phyloP scores from a whole-genome alignment of 169 alveolate genomes.

The Eimeria maxima region DNA sequence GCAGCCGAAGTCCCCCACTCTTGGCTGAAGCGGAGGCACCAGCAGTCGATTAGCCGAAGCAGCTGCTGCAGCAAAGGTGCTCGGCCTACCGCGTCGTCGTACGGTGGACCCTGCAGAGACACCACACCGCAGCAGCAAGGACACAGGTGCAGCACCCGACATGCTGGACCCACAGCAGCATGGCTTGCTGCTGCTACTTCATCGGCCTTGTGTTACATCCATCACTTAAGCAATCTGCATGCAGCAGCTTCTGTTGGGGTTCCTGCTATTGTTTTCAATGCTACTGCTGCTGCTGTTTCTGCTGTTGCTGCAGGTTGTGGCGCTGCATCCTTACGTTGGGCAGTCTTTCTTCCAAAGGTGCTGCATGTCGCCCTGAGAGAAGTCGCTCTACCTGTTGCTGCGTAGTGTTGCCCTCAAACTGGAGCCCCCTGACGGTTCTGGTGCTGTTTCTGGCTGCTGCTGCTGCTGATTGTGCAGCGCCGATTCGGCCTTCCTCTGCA shows the following conservation, averaged over 20 bases:
- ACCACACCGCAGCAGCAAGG: background rate
- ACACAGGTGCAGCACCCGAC: background rate
- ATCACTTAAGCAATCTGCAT: too few relatives aligned
- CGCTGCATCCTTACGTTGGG: conserved; percentile 10
- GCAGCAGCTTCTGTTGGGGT: too few relatives aligned
- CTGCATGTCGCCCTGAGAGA: background rate
- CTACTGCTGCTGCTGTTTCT: background rate
- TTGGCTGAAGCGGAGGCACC: conserved; percentile 4
- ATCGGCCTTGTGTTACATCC: too few relatives aligned
- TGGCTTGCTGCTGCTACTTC: background rate
- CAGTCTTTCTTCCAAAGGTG: background rate
- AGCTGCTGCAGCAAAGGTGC: conserved; percentile 6
- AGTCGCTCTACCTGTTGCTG: conserved; percentile 9
- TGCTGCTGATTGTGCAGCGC: conserved; percentile 8
- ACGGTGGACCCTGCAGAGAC: conserved; percentile 24
- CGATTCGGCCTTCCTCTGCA: background rate
- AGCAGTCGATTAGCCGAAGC: conserved; percentile 45
- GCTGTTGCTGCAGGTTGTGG: conserved; percentile 19
- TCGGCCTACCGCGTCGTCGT: conserved; percentile 17
- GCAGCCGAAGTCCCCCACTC: conserved; percentile 11
- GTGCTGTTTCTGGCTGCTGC: conserved; percentile 9
- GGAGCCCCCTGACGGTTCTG: background rate
- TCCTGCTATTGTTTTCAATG: too few relatives aligned
- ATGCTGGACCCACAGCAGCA: too few relatives aligned
- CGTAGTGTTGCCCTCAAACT: background rate